Evolutionary conservation across 208 protist species (phyloP).

Genomic region (Paratrypanosoma confusum): DNA sequence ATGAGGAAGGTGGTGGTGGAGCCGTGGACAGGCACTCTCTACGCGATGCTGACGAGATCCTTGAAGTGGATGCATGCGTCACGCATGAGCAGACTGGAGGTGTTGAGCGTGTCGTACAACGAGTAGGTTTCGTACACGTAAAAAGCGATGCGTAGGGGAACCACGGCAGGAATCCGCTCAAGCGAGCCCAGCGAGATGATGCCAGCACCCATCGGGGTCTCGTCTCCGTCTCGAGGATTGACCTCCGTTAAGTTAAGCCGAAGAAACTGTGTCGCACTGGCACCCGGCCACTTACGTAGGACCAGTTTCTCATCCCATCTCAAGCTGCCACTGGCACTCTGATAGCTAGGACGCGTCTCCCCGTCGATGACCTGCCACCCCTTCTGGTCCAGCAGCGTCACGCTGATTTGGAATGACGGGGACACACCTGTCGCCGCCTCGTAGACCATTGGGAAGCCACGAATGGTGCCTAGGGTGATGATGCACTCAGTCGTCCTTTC

Average conservation of each 20-base stretch:
- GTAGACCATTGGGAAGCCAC: conserved; percentile 79
- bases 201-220: conserved; percentile 73
- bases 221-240: conserved; percentile 61
- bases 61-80: conserved; percentile 72
- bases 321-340: conserved; percentile 75
- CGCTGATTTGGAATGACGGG: conserved; percentile 73
- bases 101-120: conserved; percentile 75
- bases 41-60: conserved; percentile 11
- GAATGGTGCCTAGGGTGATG: conserved; percentile 67
- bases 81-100: conserved; percentile 74
- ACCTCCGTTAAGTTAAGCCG: conserved; percentile 86
- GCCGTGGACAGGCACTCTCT: neutral
- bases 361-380: conserved; percentile 73
- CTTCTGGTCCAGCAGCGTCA: conserved; percentile 74
- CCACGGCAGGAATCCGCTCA: conserved; percentile 38
- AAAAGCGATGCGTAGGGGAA: conserved; percentile 67
- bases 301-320: conserved; percentile 74
- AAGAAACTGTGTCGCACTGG: conserved; percentile 63
- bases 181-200: conserved; percentile 69
- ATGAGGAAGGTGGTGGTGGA: too few relatives aligned
- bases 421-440: conserved; percentile 59
- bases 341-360: conserved; percentile 75
- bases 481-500: conserved; percentile 78
- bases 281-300: conserved; percentile 78
- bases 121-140: conserved; percentile 88